Evolutionary conservation across 495 filamentous ascomycete species (phyloP).

Genomic region (Hyaloscypha bicolor): DNA sequence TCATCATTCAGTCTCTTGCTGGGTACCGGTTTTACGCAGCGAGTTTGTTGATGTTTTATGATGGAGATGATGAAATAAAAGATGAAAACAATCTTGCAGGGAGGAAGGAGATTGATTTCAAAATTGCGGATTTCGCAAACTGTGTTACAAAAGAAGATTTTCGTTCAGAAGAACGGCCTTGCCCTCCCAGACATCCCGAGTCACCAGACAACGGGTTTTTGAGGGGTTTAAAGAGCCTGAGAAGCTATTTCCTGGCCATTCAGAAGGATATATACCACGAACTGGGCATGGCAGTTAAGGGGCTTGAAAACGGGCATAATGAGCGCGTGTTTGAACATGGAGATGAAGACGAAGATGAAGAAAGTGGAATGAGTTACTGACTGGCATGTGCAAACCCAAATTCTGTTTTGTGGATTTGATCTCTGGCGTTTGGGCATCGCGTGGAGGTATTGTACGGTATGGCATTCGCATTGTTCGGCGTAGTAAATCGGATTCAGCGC

Average conservation of each 20-base stretch:
- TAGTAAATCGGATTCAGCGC: conserved; percentile 15
- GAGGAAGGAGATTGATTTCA: conserved; percentile 74
- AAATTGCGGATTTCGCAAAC: conserved; percentile 98
- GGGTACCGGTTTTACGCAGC: conserved; percentile 96
- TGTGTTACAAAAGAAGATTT: conserved; percentile 87
- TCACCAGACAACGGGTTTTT: conserved; percentile 90
- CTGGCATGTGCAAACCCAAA: background rate
- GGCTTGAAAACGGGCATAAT: conserved; percentile 5
- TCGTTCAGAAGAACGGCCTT: conserved; percentile 59
- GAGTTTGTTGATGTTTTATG: conserved; percentile 91
- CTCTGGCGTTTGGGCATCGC: background rate
- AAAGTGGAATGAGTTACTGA: conserved; percentile 31
- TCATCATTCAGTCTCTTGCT: conserved; percentile 74
- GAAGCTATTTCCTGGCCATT: conserved; percentile 85
- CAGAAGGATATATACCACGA: conserved; percentile 64
- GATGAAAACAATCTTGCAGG: conserved; percentile 46
- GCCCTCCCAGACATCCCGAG: conserved; percentile 78
- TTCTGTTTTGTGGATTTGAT: background rate
- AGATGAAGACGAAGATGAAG: conserved; percentile 26
- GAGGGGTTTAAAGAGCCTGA: conserved; percentile 76
- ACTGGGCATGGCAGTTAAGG: conserved; percentile 11
- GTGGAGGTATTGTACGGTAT: conserved; percentile 9
- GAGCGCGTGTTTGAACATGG: background rate
- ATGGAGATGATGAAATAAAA: conserved; percentile 66
- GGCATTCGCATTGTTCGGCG: conserved; percentile 8